Percentiles rank a stretch among this genome's conserved stretches.
phyloP scores from a whole-genome alignment of 805 yeast species.

The Candida easanensis region DNA sequence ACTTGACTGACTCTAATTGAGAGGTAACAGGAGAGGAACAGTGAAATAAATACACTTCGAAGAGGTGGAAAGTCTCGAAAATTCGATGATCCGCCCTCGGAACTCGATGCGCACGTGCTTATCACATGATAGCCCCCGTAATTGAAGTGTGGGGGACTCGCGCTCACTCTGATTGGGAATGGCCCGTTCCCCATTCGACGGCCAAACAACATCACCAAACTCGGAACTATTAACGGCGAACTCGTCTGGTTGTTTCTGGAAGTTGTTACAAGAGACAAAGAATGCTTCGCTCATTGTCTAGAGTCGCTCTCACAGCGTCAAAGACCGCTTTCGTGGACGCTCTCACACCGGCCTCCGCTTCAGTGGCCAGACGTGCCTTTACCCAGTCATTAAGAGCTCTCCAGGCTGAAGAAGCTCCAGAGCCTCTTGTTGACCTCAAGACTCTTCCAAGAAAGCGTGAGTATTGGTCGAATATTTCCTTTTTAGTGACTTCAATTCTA shows the following conservation, averaged over 20 bases:
- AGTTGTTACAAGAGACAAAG: background rate
- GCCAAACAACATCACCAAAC: background rate
- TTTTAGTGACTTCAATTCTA: background rate
- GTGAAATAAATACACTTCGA: background rate
- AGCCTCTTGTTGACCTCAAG: slow-evolving; percentile 20
- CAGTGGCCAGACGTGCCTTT: slow-evolving; percentile 1
- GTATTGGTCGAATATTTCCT: background rate
- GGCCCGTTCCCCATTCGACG: background rate
- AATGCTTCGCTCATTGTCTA: background rate
- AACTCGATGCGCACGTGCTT: background rate
- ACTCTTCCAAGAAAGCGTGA: slow-evolving; percentile 23
- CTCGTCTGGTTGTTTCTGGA: too few relatives aligned
- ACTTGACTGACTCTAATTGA: background rate
- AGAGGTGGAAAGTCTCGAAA: background rate
- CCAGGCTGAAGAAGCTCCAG: slow-evolving; percentile 8
- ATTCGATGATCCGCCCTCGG: background rate
- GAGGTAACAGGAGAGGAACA: background rate
- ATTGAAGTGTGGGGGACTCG: background rate
- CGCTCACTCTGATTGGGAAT: background rate
- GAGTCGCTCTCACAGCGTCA: background rate
- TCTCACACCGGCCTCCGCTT: background rate
- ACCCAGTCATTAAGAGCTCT: background rate
- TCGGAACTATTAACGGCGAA: too few relatives aligned
- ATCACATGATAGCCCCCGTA: too few relatives aligned
- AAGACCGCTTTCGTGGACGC: background rate